Conservation (phyloP, 768 basidiomycete genomes). For the Xerocomus spinulosus region DNA sequence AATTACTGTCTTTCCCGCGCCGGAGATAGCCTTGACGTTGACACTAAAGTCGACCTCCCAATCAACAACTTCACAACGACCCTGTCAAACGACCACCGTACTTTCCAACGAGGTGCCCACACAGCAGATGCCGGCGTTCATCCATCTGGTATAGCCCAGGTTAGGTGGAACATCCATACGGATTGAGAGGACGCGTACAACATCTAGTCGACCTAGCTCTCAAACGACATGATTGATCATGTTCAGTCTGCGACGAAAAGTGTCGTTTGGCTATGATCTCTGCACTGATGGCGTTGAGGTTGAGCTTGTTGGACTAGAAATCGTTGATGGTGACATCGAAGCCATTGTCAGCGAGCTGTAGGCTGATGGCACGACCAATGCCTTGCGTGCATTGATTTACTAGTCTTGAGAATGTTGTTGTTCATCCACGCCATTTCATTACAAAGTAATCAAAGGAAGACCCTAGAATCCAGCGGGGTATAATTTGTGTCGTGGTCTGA, state of each 20-base stretch:
- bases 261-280: not conserved
- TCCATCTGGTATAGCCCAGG: constrained; percentile 13
- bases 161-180: too few relatives aligned
- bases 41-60: constrained; percentile 28
- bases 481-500: too few relatives aligned
- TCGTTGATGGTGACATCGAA: constrained; percentile 47
- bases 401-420: too few relatives aligned
- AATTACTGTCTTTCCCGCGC: not conserved
- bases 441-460: too few relatives aligned
- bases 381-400: too few relatives aligned
- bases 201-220: constrained; percentile 9
- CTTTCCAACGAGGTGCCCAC: constrained; percentile 1
- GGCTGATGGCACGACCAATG: constrained; percentile 45
- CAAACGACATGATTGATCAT: constrained; percentile 9
- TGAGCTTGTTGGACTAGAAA: constrained; percentile 13
- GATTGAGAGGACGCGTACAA: constrained; percentile 2
- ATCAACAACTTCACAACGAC: constrained; percentile 4
- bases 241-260: not conserved
- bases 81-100: not conserved
- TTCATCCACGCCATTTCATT: too few relatives aligned
- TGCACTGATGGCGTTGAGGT: constrained; percentile 3
- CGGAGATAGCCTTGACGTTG: constrained; percentile 13
- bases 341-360: constrained; percentile 40
- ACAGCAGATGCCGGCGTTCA: constrained; percentile 7
- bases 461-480: too few relatives aligned